Conservation (phyloP, 2,329 filamentous ascomycete genomes). For the Pezicula carpinea region DNA sequence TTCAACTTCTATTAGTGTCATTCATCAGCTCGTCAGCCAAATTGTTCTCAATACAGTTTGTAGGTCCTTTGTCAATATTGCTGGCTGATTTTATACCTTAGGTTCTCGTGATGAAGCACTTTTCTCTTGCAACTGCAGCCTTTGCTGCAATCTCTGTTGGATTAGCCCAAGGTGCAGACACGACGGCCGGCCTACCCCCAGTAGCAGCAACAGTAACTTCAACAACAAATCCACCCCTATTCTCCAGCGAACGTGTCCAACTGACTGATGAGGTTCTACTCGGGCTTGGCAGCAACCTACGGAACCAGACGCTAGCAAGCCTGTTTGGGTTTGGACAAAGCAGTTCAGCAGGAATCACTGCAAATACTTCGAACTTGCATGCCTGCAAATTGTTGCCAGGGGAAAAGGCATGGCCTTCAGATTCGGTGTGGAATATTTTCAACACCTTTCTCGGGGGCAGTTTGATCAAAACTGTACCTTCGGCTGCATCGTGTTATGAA, state of each 20-base stretch:
- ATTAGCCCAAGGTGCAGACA: not conserved
- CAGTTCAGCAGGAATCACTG: constrained; percentile 10
- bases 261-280: constrained; percentile 14
- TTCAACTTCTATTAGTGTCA: no score
- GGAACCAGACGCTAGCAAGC: constrained; percentile 3
- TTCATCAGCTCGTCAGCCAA: no score
- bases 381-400: constrained; percentile 21
- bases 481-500: constrained; percentile 39
- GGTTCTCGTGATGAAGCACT: constrained; percentile 1
- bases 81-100: no score
- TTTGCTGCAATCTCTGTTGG: not conserved
- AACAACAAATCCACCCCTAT: not conserved
- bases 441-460: constrained; percentile 38
- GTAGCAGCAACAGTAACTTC: not conserved
- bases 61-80: no score
- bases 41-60: no score
- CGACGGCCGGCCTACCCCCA: not conserved
- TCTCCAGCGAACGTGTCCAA: constrained; percentile 11
- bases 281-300: not conserved
- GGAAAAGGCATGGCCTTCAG: constrained; percentile 40
- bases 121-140: not conserved
- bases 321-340: constrained; percentile 8
- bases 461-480: constrained; percentile 39
- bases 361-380: not conserved
- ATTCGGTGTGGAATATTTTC: constrained; percentile 39